These are phyloP conservation scores for Candida schatavii DNA, from an alignment of 805 yeast genomes.

Conservation along the genomic window DNA sequence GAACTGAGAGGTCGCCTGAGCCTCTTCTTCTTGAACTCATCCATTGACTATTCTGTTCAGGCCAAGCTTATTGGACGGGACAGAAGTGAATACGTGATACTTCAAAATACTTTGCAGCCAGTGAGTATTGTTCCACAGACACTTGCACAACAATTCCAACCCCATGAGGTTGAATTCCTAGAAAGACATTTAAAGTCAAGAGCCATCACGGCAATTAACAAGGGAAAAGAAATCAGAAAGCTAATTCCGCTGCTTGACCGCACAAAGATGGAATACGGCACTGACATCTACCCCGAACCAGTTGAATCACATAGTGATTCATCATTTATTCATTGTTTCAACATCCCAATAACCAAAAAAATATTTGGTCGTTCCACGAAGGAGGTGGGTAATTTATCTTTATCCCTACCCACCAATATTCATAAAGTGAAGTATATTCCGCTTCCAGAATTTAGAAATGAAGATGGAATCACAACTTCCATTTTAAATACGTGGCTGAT, in stretches of 20 bases:
- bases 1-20: constrained; percentile 19
- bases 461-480: background rate
- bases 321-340: background rate
- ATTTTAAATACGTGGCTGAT: constrained; percentile 20
- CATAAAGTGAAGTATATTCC: constrained; percentile 17
- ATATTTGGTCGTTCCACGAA: constrained; percentile 8
- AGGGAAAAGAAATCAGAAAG: background rate
- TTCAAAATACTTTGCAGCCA: background rate
- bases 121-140: background rate
- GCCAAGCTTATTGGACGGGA: constrained; percentile 2
- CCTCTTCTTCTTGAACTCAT: constrained; percentile 1
- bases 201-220: background rate
- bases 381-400: constrained; percentile 5
- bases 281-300: background rate
- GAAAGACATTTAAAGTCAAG: background rate
- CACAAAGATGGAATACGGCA: background rate
- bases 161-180: background rate
- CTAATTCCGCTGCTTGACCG: background rate
- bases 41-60: background rate
- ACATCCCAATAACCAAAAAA: background rate
- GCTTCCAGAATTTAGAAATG: constrained; percentile 17
- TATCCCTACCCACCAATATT: background rate
- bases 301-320: background rate
- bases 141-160: background rate
- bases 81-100: background rate